Percentiles rank a stretch among this genome's conserved stretches.
phyloP scores from a whole-genome alignment of 805 yeast species.

The Wickerhamomyces strasburgensis region DNA sequence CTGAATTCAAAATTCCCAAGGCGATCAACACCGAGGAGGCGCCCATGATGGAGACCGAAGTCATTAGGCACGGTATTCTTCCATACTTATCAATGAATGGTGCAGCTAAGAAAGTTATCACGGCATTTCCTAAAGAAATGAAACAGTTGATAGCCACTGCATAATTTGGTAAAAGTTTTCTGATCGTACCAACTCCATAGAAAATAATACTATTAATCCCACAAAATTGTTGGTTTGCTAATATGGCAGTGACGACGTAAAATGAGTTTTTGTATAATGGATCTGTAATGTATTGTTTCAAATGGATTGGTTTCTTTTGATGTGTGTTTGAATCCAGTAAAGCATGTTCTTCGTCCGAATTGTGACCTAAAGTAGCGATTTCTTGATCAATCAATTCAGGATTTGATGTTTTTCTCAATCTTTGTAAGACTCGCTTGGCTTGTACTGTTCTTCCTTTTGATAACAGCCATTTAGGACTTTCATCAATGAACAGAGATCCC shows the following conservation, averaged over 20 bases:
- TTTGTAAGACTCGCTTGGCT: conserved; percentile 34
- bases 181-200: conserved; percentile 84
- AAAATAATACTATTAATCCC: conserved; percentile 92
- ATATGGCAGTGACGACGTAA: conserved; percentile 61
- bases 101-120: conserved; percentile 71
- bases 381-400: conserved; percentile 17
- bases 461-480: conserved; percentile 82
- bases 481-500: conserved; percentile 45
- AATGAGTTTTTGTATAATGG: conserved; percentile 53
- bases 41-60: conserved; percentile 67
- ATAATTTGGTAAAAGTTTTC: conserved; percentile 63
- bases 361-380: conserved; percentile 1
- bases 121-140: conserved; percentile 69
- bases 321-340: not conserved
- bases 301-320: conserved; percentile 16
- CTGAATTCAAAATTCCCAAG: conserved; percentile 49
- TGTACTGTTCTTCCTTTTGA: conserved; percentile 39
- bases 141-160: conserved; percentile 71
- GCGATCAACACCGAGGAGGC: conserved; percentile 59
- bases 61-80: conserved; percentile 63
- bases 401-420: conserved; percentile 30
- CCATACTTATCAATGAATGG: conserved; percentile 72
- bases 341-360: not conserved
- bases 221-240: conserved; percentile 84
- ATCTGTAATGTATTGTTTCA: conserved; percentile 44